Base-by-base conservation (phyloP, 2,329 filamentous ascomycete species). In the Didymella segeticola region DNA sequence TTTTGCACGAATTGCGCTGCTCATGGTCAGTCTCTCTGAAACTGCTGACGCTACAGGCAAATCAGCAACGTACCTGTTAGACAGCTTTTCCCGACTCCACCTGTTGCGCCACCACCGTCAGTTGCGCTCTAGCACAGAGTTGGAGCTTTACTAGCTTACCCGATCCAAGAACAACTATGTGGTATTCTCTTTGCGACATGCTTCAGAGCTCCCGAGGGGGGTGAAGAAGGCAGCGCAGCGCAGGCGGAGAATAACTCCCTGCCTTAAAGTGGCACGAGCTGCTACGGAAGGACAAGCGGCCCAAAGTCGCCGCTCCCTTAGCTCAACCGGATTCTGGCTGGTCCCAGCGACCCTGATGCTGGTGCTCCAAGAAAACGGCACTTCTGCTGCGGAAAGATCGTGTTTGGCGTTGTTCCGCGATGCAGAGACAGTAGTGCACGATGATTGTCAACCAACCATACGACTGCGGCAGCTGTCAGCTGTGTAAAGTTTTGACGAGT, bases 71-170 rank as follows among this genome's bases (percentile, higher is more conserved):
- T 81, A 95, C 91, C 90, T 75, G 91, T 96, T 66, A 96, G 81
- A 81, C 91, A 96, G 75, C 91, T 96, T 78, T 96, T 96, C 58
- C 91, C 91, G 71, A 96, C 91, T 74, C 91, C 91, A 78, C 91
- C 89, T 91, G 74, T 68, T 69, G 54, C 62, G 61, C 61, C 61
- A 66, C 47, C 38, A 50, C 59, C 36, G 66, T 73, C 57, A 70
- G 68, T 58, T 36, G 34, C 54, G 43, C 46, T 56, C 53, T 62
- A 54, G 52, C 33, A 59, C 50, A 36, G 49, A 43, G 52, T 58
- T 48, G 56, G 33, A 48, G 56, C 43, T 27, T 54, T 29, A 50
- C 54, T 55, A 57, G 59, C 73, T 65, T 66, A 76, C 75, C 74
- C 45, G 73, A 75, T 31, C 75, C 75, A 15, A 77, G 71, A 49